Conservation (phyloP, 2,329 filamentous ascomycete species). For the Arthroderma sp. region DNA sequence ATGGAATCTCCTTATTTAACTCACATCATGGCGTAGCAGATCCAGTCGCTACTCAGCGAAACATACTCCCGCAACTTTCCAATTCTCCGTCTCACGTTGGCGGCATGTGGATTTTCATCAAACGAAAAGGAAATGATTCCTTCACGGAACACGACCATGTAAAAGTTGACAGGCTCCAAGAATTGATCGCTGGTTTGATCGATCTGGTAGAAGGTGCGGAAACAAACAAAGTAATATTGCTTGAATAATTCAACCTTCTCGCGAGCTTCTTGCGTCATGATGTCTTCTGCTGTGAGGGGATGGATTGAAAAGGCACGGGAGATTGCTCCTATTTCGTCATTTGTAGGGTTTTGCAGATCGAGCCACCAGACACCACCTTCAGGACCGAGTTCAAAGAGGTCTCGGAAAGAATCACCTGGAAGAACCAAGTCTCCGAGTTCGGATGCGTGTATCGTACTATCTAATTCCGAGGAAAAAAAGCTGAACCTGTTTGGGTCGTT, state of each 20-base stretch:
- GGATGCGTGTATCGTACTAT: constrained; percentile 81
- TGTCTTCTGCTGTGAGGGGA: constrained; percentile 90
- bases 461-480: constrained; percentile 91
- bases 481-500: constrained; percentile 71
- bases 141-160: constrained; percentile 92
- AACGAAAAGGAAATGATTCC: constrained; percentile 94
- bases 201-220: constrained; percentile 79
- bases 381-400: constrained; percentile 61
- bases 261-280: constrained; percentile 83
- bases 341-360: constrained; percentile 79
- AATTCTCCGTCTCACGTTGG: constrained; percentile 82
- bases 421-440: constrained; percentile 80
- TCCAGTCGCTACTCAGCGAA: constrained; percentile 90
- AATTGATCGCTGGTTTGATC: constrained; percentile 69
- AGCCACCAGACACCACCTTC: constrained; percentile 95
- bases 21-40: constrained; percentile 95
- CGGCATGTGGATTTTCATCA: constrained; percentile 70
- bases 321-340: constrained; percentile 75
- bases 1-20: constrained; percentile 18
- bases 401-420: constrained; percentile 77
- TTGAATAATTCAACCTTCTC: constrained; percentile 98
- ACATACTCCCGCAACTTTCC: constrained; percentile 89
- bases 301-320: constrained; percentile 94
- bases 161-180: constrained; percentile 89
- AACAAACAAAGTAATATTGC: constrained; percentile 96